Base-by-base conservation (phyloP, 768 basidiomycete species). In the Hygrophorus pudorinus region DNA sequence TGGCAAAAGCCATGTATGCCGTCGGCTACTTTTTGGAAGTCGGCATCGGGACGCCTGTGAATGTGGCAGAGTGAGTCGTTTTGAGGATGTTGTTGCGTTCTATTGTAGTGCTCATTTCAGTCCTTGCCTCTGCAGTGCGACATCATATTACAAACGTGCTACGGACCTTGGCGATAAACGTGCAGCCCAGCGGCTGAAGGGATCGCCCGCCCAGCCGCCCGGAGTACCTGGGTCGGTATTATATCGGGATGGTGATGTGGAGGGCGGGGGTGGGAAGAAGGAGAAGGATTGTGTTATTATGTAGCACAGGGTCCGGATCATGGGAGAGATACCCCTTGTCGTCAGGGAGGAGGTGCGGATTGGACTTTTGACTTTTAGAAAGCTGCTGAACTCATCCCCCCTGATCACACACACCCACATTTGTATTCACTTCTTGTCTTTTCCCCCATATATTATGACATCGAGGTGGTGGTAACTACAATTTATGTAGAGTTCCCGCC, bases 1-100 rank as follows among this genome's bases (percentile, higher is more conserved):
- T 99, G 11, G 76, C 80, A 4, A 99, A 99, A 61, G 96, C 96
- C 9, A 87, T 96, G 80, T 99, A 99, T 53, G 96, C 93, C 16
- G 83, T 93, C 1, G 96, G 96, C 1, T 99, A 99, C 68, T 99
- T 99, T 62, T 75, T 83, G 51, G 94, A 99, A 66, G 90, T 94
- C 37, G 94, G 93, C 31, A 89, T 92, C 48, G 89, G 89, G 33
- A 87, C 85, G 34, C 56, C 72, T 41, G 69, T 76, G 20, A 79
- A 78, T 64, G 65, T 73, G 55, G 62, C 69, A 41, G 82, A 89
- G 78, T 88, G 56, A 52, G 81, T 72, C 37, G 38, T 21, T 36
- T 27, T 31, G 3, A 17, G 9, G 5, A 20, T 16, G n/a, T 27
- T 32, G 12, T 34, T 21, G 33, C 48, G 28, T 49, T 18, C n/a